Percentiles rank a stretch among this genome's conserved stretches.
Evolutionary conservation across 768 basidiomycete genomes (phyloP).

Genomic region (Gautieria morchelliformis): DNA sequence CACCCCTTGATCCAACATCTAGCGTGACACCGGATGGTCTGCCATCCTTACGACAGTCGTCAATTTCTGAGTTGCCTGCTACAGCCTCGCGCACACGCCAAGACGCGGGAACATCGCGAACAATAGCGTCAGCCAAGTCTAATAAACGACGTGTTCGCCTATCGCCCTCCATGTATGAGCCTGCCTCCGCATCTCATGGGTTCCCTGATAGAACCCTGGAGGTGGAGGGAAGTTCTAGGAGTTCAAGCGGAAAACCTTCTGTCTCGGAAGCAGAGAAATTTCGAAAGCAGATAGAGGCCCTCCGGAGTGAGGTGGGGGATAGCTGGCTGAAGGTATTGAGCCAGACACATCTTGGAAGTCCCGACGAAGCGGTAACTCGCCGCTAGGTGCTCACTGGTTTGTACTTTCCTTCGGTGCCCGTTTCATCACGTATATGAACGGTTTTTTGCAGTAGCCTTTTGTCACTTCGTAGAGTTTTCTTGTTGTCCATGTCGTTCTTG

Average conservation of each 20-base stretch:
- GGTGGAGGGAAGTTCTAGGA: background rate
- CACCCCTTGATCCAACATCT: background rate
- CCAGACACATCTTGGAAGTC: slow-evolving; percentile 37
- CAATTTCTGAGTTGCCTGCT: background rate
- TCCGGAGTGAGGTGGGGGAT: slow-evolving; percentile 84
- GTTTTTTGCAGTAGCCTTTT: background rate
- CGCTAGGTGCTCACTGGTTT: background rate
- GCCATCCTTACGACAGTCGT: background rate
- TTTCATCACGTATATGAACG: background rate
- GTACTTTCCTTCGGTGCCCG: background rate
- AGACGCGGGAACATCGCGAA: background rate
- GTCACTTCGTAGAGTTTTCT: background rate
- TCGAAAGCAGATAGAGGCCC: slow-evolving; percentile 66
- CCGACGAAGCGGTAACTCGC: background rate
- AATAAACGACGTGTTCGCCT: slow-evolving; percentile 41
- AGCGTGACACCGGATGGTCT: background rate
- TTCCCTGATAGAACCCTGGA: background rate
- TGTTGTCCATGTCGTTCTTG: background rate
- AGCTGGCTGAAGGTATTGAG: slow-evolving; percentile 81
- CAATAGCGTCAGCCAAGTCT: slow-evolving; percentile 25
- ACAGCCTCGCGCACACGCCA: background rate
- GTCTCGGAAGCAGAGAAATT: slow-evolving; percentile 53
- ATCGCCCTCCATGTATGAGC: slow-evolving; percentile 58
- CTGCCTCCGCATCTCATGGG: slow-evolving; percentile 22
- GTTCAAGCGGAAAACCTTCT: background rate